Evolutionary conservation across 148 eudicot species (phyloP).

Genomic region (Persicaria tinctoria): DNA sequence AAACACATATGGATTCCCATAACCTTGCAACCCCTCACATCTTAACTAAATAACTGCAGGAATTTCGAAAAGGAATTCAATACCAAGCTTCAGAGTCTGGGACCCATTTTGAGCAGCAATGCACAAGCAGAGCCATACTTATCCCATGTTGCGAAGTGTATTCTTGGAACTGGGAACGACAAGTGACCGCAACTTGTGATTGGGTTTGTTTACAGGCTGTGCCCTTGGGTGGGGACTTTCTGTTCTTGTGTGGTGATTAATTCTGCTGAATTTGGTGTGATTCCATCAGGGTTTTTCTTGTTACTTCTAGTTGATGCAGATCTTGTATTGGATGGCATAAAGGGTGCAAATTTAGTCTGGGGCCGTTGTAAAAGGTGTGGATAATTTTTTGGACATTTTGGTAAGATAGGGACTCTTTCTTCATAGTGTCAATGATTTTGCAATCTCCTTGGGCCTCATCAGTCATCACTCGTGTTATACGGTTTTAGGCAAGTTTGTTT

Average conservation of each 20-base stretch:
- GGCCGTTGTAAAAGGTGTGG: neutral
- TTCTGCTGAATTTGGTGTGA: neutral
- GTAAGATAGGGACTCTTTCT: neutral
- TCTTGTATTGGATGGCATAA: neutral
- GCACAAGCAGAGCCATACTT: slow-evolving; percentile 83
- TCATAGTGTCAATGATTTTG: neutral
- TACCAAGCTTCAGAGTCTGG: slow-evolving; percentile 73
- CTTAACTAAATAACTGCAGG: slow-evolving; percentile 37
- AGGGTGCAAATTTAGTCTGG: neutral
- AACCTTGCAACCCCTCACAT: slow-evolving; percentile 1
- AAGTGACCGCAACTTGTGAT: slow-evolving; percentile 11
- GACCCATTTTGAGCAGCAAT: slow-evolving; percentile 70
- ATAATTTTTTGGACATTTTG: neutral
- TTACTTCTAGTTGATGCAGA: neutral
- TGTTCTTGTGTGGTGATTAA: neutral
- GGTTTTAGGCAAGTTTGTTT: neutral
- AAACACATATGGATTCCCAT: neutral
- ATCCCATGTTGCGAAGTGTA: slow-evolving; percentile 92
- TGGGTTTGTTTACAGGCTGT: neutral
- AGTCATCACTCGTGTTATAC: too few relatives aligned
- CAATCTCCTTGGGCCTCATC: neutral
- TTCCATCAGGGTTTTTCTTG: neutral
- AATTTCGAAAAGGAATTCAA: slow-evolving; percentile 85
- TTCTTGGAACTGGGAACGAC: slow-evolving; percentile 69
- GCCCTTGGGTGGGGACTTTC: neutral